Base-by-base conservation (phyloP, 345 rosid genomes). In the Salix purpurea region DNA sequence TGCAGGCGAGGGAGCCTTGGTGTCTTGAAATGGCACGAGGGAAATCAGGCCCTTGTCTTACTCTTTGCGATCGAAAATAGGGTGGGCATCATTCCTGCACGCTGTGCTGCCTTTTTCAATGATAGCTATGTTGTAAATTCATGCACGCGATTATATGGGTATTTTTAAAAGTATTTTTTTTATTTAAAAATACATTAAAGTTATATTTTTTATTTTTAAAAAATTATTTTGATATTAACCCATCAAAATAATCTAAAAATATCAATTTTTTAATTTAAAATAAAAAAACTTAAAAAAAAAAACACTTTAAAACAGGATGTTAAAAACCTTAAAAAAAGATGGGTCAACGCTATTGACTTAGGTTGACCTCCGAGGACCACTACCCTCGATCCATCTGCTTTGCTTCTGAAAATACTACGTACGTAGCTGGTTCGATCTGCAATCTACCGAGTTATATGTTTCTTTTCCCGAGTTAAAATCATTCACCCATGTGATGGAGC, bases 31-130 rank as follows among this genome's bases (percentile, higher is more conserved):
- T 44, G 79, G 30, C 65, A 64, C 52, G 74, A 67, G 77, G 70
- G 72, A 75, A 67, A 82, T 82, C 74, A 37, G 79, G 74, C 7
- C 71, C 82, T 75, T 82, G 79, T 72, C 79, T 74, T 50, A 44
- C 76, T 73, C 70, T n/a, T 68, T 21, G 7, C 4, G 21, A 36
- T 24, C 36, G 44, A 6, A 23, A 58, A 58, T 3, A n/a, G 64
- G 64, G 5, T 56, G 39, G 52, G 62, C 50, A 71, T 64, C 36
- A 42, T 73, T 76, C 44, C 8, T 30, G 26, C 4, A 34, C 69
- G 83, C 30, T 74, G 61, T 67, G 52, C 61, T 67, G 79, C 69
- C 81, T 7, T 76, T 84, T 71, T 76, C 82, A 77, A 11, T 72
- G 82, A 79, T 74, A 78, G 3, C 61, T 60, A 76, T 70, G 70